phyloP scores from a whole-genome alignment of 1,284 basidiomycete genomes.

The Mycena citricolor region DNA sequence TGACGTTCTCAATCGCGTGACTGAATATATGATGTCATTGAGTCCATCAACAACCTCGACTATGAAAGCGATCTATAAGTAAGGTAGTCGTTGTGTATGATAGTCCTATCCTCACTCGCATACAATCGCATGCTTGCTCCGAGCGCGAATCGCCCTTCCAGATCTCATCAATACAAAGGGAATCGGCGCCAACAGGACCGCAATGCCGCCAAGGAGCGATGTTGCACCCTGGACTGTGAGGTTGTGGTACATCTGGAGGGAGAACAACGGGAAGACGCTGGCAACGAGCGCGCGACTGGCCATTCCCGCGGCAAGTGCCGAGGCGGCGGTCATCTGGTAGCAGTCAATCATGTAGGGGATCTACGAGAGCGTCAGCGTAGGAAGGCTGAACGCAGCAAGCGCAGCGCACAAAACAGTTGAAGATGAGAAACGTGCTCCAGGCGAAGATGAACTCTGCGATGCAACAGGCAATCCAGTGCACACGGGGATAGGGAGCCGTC shows the following conservation, averaged over 20 bases:
- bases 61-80: too few relatives aligned
- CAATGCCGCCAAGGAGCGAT: slow-evolving; percentile 15
- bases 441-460: slow-evolving; percentile 18
- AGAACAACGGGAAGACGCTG: neutral
- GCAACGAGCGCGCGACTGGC: neutral
- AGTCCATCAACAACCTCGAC: too few relatives aligned
- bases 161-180: slow-evolving; percentile 16
- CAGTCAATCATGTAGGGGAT: slow-evolving; percentile 21
- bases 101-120: too few relatives aligned
- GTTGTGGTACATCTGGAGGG: slow-evolving; percentile 6
- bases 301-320: slow-evolving; percentile 18
- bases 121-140: slow-evolving; percentile 1
- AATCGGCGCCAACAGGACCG: slow-evolving; percentile 16
- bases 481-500: slow-evolving; percentile 16
- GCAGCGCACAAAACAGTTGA: slow-evolving; percentile 18
- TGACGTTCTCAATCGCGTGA: too few relatives aligned
- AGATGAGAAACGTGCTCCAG: slow-evolving; percentile 18
- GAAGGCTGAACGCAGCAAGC: neutral
- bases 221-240: slow-evolving; percentile 19
- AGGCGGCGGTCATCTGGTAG: slow-evolving; percentile 19
- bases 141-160: slow-evolving; percentile 10
- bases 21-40: too few relatives aligned
- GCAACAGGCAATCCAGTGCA: slow-evolving; percentile 21
- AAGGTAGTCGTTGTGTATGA: too few relatives aligned
- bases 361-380: neutral